Evolutionary conservation across 23 red algal genomes (phyloP).

Genomic region (Gracilariopsis chorda): DNA sequence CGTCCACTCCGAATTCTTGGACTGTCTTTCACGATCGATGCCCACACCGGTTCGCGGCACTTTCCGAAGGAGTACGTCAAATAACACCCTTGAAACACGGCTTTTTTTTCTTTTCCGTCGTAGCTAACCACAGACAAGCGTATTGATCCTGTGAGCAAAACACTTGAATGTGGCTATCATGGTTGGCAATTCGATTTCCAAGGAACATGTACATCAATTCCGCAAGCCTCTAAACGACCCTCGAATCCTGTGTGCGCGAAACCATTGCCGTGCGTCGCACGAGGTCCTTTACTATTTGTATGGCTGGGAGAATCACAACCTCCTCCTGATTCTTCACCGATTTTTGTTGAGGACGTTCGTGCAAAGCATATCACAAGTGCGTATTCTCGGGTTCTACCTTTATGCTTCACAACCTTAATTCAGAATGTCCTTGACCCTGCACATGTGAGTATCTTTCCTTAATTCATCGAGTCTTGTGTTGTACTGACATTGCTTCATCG

Average conservation of each 20-base stretch:
- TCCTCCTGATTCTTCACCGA: background rate
- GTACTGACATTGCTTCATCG: background rate
- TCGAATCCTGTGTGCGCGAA: constrained; percentile 1
- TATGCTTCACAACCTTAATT: constrained; percentile 27
- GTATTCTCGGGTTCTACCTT: constrained; percentile 31
- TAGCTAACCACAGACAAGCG: constrained; percentile 4
- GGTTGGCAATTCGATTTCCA: constrained; percentile 41
- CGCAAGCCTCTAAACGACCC: background rate
- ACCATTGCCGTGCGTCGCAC: background rate
- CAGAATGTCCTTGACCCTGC: constrained; percentile 67
- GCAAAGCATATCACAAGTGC: constrained; percentile 1
- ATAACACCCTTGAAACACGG: background rate
- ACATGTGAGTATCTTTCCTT: background rate
- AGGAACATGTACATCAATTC: constrained; percentile 18
- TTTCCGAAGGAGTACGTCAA: constrained; percentile 46
- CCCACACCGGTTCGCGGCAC: constrained; percentile 56
- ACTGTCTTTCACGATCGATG: constrained; percentile 50
- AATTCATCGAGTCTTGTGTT: background rate
- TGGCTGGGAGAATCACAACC: constrained; percentile 1
- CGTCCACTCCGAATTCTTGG: background rate
- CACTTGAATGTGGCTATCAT: constrained; percentile 52
- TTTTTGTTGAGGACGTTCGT: background rate
- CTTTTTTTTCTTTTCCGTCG: background rate
- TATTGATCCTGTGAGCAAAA: background rate
- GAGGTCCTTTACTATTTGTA: constrained; percentile 36